A percentile compares a stretch with the other conserved stretches of the same genome.
phyloP scores from a whole-genome alignment of 169 alveolate species.

The Plasmodium cynomolgi region DNA sequence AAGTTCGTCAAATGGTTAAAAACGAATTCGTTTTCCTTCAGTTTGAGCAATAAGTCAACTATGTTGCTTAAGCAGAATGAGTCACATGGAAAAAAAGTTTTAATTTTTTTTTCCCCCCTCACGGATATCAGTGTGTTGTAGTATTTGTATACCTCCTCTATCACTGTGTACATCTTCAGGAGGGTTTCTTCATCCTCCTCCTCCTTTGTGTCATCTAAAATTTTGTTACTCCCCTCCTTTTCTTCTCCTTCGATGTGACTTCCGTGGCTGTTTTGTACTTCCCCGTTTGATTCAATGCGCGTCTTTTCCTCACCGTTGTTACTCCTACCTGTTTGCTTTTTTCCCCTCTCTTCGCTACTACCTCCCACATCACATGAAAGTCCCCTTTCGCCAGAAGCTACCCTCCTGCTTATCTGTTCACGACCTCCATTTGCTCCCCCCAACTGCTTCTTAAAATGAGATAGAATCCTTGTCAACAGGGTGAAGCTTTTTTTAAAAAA shows the following conservation, averaged over 20 bases:
- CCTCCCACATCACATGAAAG: not conserved
- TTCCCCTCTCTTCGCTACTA: not conserved
- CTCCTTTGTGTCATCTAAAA: not conserved
- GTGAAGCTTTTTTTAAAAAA: slow-evolving; percentile 30
- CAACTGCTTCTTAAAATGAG: slow-evolving; percentile 13
- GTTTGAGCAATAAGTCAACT: slow-evolving; percentile 15
- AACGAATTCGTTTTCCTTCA: slow-evolving; percentile 15
- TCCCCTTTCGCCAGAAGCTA: not conserved
- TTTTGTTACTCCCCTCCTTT: not conserved
- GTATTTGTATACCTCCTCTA: slow-evolving; percentile 61
- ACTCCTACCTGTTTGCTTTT: not conserved
- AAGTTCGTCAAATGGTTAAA: slow-evolving; percentile 16
- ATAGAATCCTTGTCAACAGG: not conserved
- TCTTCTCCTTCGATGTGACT: too few species aligned
- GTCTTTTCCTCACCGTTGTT: not conserved
- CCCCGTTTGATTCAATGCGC: not conserved
- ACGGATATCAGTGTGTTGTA: slow-evolving; percentile 59
- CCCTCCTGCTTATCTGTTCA: not conserved
- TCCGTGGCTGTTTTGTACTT: not conserved
- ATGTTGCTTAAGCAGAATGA: slow-evolving; percentile 18
- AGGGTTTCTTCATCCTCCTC: not conserved
- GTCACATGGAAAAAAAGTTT: slow-evolving; percentile 56
- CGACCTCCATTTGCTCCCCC: not conserved
- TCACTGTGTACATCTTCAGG: slow-evolving; percentile 17
- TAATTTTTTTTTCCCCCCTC: slow-evolving; percentile 63